Evolutionary conservation across 2,329 filamentous ascomycete species (phyloP), one percentile per base, ranked within the genome.

Genomic region (Epichloe coenophiala): DNA sequence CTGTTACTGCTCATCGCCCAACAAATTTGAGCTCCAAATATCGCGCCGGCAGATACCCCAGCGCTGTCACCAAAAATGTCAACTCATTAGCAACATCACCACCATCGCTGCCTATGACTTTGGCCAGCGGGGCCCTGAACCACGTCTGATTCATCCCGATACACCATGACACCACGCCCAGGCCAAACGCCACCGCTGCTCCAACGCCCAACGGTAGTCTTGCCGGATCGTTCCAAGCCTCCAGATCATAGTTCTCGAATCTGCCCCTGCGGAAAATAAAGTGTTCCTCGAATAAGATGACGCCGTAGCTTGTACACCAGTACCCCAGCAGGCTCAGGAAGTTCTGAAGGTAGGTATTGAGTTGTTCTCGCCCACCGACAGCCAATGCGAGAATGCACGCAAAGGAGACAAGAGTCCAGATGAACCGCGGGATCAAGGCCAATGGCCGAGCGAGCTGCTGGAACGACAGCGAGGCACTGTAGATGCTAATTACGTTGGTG

Each of bases 71-170:
- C 19, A 69, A 70, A 57, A 81, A 74, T 1, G 58, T 59, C 45
- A 59, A 52, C 47, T 60, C 54, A 42, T 55, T 59, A 0, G 76
- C 77, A 59, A 78, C 64, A 63, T 82, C 78, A 50, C 81, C 79
- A 2, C 78, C 78, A 56, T 78, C 73, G 49, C 80, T 76, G 0
- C 78, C 78, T 11, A 77, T 77, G 13, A 54, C 65, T 58, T 67
- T 63, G 1, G 76, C 77, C 56, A 80, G 74, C 1, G 76, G 76
- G 0, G 76, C 77, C 2, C 69, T 71, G 53, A 72, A 80, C 76
- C 76, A 80, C 2, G 70, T 71, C 60, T 78, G 73, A 3, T 66
- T 68, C 72, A 80, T 80, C 2, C 73, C 72, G 1, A 77, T 75
- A 4, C 78, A 65, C 17, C 78, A 70, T 11, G 73, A 56, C 5